Base-by-base conservation (phyloP, 768 basidiomycete genomes). In the Lactifluus subvellereus region DNA sequence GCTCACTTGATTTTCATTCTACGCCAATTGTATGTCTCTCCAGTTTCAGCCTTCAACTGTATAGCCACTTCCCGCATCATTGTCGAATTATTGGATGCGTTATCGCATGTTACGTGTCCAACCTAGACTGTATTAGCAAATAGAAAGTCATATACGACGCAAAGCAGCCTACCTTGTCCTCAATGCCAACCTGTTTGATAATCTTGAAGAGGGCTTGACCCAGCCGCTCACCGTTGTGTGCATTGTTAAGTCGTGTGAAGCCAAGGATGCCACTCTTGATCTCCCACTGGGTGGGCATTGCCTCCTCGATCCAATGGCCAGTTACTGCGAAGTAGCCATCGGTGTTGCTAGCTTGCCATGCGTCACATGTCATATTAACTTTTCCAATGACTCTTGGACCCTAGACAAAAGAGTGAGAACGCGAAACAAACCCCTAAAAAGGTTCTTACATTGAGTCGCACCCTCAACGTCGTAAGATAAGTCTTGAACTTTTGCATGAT, bases 151-250 rank as follows among this genome's bases (percentile, higher is more conserved):
- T n/a, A 45, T 8, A 52, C 9, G 3, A 42, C 9, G 5, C 4
- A 56, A 16, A 6, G 33, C n/a, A 48, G 32, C 66, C 6, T 62
- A 78, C 76, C 69, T 73, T 71, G 38, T 75, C 62, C 18, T 56
- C 57, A 43, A 77, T 71, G 0, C 66, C 68, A 22, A 78, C 49
- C 1, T 69, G 66, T 5, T 68, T 18, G 1, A 69, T 57, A 27
- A 80, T 68, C 59, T 74, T 73, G 67, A 70, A 80, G 0, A 81
- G 66, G 1, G 74, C 77, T 27, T 75, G 74, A 0, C 77, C 76
- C 1, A 78, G 71, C 0, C 71, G 70, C 0, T n/a, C 20, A 0
- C 57, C 22, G 4, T 37, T 48, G 20, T 57, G 56, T 0, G 6
- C 47, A 37, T 68, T 69, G 18, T 57, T 57, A n/a, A 57, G 22